A percentile compares a stretch with the other conserved stretches of the same genome.
Conservation (phyloP, 345 rosid species). For the Linum tenue region DNA sequence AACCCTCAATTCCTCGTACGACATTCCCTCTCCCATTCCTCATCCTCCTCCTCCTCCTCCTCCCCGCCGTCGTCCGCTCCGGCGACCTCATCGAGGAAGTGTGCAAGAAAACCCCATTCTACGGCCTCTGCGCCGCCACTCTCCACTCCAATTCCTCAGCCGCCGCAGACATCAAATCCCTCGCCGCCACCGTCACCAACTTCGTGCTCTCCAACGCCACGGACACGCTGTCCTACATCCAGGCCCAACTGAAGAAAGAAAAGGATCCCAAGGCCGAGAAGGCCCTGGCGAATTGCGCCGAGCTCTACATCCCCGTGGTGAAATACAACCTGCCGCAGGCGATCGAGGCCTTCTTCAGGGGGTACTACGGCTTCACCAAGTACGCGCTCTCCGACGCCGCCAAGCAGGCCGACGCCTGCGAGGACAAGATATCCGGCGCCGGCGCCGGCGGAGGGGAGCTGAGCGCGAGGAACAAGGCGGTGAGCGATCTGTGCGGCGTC, state of each 20-base stretch:
- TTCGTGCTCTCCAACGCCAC: conserved; percentile 47
- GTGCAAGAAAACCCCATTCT: conserved; percentile 71
- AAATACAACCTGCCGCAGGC: conserved; percentile 81
- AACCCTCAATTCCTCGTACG: conserved; percentile 4
- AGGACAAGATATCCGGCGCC: conserved; percentile 41
- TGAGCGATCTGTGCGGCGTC: conserved; percentile 49
- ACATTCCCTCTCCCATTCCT: not conserved
- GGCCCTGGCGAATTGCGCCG: conserved; percentile 65
- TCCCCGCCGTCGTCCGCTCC: conserved; percentile 6
- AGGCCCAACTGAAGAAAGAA: conserved; percentile 28
- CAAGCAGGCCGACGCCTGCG: conserved; percentile 55
- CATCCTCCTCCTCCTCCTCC: conserved; percentile 13
- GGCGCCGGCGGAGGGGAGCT: conserved; percentile 21
- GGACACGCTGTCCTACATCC: conserved; percentile 42
- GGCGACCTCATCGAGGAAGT: conserved; percentile 34
- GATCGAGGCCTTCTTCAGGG: conserved; percentile 43
- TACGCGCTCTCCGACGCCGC: conserved; percentile 50
- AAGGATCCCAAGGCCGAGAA: conserved; percentile 50
- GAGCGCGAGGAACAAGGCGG: conserved; percentile 38
- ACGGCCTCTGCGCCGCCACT: conserved; percentile 45
- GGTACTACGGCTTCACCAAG: conserved; percentile 45
- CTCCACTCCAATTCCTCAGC: conserved; percentile 32
- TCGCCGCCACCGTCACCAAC: conserved; percentile 39
- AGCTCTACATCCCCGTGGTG: conserved; percentile 77
- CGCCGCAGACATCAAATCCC: conserved; percentile 24